These are phyloP conservation scores for Xylaria multiplex DNA, from an alignment of 2,329 filamentous ascomycete genomes.

Conservation along the genomic window DNA sequence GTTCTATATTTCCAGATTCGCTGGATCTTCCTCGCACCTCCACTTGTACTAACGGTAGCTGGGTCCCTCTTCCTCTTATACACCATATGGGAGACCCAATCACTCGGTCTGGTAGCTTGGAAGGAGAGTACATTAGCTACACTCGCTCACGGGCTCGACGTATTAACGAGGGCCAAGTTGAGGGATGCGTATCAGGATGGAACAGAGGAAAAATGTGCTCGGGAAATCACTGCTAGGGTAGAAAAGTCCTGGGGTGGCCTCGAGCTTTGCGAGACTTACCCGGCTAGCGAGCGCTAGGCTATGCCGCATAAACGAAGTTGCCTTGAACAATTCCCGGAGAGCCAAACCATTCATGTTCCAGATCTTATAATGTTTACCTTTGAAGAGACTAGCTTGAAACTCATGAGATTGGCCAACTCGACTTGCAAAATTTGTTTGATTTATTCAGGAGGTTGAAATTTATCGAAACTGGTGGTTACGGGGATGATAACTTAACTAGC, in stretches of 20 bases:
- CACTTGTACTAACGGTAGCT: neutral
- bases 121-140: slow-evolving; percentile 8
- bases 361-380: no score
- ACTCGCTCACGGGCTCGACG: neutral
- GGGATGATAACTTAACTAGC: no score
- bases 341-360: no score
- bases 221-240: neutral
- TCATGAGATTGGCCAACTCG: no score
- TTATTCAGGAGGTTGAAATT: no score
- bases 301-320: no score
- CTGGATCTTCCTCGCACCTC: slow-evolving; percentile 6
- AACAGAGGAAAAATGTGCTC: neutral
- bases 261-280: slow-evolving; percentile 5
- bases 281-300: no score
- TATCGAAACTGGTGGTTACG: no score
- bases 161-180: neutral
- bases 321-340: no score
- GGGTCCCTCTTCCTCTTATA: slow-evolving; percentile 3
- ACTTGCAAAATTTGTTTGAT: no score
- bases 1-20: slow-evolving; percentile 1
- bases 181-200: neutral
- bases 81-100: slow-evolving; percentile 18
- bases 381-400: no score
- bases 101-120: slow-evolving; percentile 3
- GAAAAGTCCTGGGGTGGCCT: slow-evolving; percentile 5